A percentile compares a stretch with the other conserved stretches of the same genome.
phyloP scores from a whole-genome alignment of 768 basidiomycete genomes.

The Cyclocybe cylindracea region DNA sequence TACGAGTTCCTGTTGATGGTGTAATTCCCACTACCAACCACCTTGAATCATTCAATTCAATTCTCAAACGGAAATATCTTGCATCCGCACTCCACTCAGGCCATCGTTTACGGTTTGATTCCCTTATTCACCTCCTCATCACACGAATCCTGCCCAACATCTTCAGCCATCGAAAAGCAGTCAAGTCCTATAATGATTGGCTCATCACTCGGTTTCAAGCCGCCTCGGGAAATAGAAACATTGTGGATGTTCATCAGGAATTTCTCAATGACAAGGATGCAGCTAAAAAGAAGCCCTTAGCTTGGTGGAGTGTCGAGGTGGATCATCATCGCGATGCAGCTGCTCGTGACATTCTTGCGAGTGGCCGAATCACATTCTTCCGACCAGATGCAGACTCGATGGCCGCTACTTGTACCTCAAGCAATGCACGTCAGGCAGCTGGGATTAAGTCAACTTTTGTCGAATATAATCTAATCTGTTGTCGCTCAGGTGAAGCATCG shows the following conservation, averaged over 20 bases:
- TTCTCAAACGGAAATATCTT: constrained; percentile 28
- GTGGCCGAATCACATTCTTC: too few relatives aligned
- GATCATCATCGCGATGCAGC: too few relatives aligned
- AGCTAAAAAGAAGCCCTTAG: too few relatives aligned
- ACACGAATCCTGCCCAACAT: constrained; percentile 16
- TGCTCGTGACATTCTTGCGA: too few relatives aligned
- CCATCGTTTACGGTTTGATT: constrained; percentile 23
- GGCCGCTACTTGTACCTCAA: neutral
- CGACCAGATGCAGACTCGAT: too few relatives aligned
- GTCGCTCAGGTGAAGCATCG: constrained; percentile 1
- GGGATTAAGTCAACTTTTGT: neutral
- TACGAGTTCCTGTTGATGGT: constrained; percentile 16
- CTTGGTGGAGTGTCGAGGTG: too few relatives aligned
- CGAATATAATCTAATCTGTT: neutral
- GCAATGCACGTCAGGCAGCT: neutral
- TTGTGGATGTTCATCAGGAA: neutral
- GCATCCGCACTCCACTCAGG: constrained; percentile 21
- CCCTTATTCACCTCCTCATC: constrained; percentile 17
- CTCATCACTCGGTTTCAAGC: constrained; percentile 5
- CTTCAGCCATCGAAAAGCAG: constrained; percentile 7
- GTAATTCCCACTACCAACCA: constrained; percentile 41
- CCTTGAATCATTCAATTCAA: constrained; percentile 38
- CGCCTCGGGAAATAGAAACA: neutral
- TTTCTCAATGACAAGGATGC: neutral
- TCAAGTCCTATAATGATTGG: neutral